Evolutionary conservation across 2,329 filamentous ascomycete species (phyloP), one percentile per base, ranked within the genome.

Genomic region (Cercospora zeae-maydis): DNA sequence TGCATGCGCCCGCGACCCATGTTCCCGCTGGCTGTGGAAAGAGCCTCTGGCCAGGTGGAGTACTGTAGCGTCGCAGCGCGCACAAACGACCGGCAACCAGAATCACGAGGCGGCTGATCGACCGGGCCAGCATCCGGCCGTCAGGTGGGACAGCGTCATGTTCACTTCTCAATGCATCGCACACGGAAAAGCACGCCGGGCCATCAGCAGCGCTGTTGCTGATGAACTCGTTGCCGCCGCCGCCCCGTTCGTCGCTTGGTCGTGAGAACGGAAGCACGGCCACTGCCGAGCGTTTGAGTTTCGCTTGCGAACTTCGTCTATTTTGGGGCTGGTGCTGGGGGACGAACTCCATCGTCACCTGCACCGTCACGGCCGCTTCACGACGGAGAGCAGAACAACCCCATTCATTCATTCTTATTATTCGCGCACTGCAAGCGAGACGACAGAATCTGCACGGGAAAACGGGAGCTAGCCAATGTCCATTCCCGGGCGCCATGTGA

Each of bases 1-100:
- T 27, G 24, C 6, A 6, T 57, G 33, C 45, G 37, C 42, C 63
- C 63, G 63, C 39, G 31, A 60, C 58, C 58, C 61, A 39, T 66
- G 62, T 34, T 33, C 47, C 19, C 42, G 45, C 55, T 36, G 30
- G 39, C 52, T 42, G 59, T 52, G 47, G 31, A 33, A 13, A 52
- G 24, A 6, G 24, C 47, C 30, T 21, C 51, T 51, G 60, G n/a
- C 21, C 30, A n/a, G 36, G 59, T 63, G 61, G 47, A 55, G 56
- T 34, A 51, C 16, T n/a, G 53, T 57, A 30, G 27, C 45, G 39
- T 47, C 61, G 34, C 36, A 33, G 37, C 36, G 30, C 34, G 49
- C 62, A 64, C 59, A 58, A 42, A 59, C 51, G 63, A 59, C 24
- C 24, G 24, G 24, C n/a, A n/a, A n/a, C n/a, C 37, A 21, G 31